Evolutionary conservation across 2,329 filamentous ascomycete species (phyloP), one percentile per base, ranked within the genome.

Genomic region (Cladosporium sp.): DNA sequence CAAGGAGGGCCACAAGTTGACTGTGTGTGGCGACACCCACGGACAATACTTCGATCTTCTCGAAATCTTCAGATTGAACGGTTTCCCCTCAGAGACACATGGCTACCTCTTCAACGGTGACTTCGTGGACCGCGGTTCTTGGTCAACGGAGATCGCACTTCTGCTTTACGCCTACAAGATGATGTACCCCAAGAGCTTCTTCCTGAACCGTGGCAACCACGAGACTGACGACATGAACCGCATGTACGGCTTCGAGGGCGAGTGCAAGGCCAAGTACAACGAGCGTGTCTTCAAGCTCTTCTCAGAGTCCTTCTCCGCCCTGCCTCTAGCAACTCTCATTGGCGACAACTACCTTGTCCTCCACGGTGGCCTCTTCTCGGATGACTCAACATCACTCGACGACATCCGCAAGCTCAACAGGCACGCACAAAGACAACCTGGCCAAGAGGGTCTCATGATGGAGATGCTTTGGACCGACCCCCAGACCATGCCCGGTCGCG

Each of bases 391-490:
- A 69, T 93, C 92, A 0, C 82, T 99, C 62, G 92, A 98, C 71
- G 94, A 99, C 76, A 96, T 99, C 72, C 88, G 95, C 71, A 96
- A 96, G 81, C 84, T 98, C 66, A 90, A 98, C 80, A 86, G 94
- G 71, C 93, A 97, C 81, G 88, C 87, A 77, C 95, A 98, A 80
- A 87, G 92, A 68, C 94, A 98, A 75, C 94, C 95, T 2, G 95
- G 95, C 36, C 95, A 99, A 78, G 83, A 91, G 59, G 95, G 95
- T 15, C 82, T 99, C 73, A 99, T 99, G 95, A 99, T 99, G 95
- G 95, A 99, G 81, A 99, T 99, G 95, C 86, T 99, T 57, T 99
- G 95, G 95, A 98, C 95, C 0, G 95, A 99, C 77, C 95, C 95
- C 2, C 95, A 99, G 78, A 86, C 91, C 0, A 85, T 88, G 72